Conservation (phyloP, 352 stramenopile genomes). For the Globisporangium parvum region DNA sequence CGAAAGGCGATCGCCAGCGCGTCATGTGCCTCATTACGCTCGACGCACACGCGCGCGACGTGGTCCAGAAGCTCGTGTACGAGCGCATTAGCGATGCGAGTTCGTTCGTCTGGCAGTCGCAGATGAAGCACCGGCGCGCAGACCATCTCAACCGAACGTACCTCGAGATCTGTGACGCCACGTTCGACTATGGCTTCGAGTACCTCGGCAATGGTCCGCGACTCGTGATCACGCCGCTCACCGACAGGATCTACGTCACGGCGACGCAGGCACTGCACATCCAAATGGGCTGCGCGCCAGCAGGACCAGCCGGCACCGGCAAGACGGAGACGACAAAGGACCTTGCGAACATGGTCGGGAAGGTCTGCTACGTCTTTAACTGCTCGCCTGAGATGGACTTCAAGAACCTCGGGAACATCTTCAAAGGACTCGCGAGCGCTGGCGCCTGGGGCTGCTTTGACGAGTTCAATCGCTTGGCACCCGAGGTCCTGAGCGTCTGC, state of each 20-base stretch:
- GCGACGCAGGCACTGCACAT: conserved; percentile 93
- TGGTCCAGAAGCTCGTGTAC: conserved; percentile 89
- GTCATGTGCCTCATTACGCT: conserved; percentile 95
- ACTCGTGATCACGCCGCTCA: conserved; percentile 93
- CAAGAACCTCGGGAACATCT: conserved; percentile 94
- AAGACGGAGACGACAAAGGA: conserved; percentile 97
- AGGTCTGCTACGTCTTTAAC: conserved; percentile 94
- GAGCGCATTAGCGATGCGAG: conserved; percentile 64
- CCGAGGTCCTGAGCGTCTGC: conserved; percentile 90
- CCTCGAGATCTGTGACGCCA: conserved; percentile 89
- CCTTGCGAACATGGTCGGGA: conserved; percentile 89
- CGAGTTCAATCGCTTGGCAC: conserved; percentile 93
- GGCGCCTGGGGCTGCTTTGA: conserved; percentile 95
- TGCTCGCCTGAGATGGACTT: conserved; percentile 96
- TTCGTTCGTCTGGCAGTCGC: conserved; percentile 92
- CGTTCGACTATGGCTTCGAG: conserved; percentile 93
- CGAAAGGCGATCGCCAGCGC: conserved; percentile 83
- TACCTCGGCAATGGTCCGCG: conserved; percentile 93
- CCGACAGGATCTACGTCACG: conserved; percentile 94
- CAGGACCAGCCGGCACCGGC: conserved; percentile 84
- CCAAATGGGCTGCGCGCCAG: conserved; percentile 93
- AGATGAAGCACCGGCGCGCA: conserved; percentile 82
- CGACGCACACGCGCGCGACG: conserved; percentile 89
- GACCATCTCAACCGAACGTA: conserved; percentile 45
- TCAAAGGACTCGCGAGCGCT: conserved; percentile 91